A percentile compares a stretch with the other conserved stretches of the same genome.
Conservation (phyloP, 23 red algal genomes). For the Agarophyton chilense region DNA sequence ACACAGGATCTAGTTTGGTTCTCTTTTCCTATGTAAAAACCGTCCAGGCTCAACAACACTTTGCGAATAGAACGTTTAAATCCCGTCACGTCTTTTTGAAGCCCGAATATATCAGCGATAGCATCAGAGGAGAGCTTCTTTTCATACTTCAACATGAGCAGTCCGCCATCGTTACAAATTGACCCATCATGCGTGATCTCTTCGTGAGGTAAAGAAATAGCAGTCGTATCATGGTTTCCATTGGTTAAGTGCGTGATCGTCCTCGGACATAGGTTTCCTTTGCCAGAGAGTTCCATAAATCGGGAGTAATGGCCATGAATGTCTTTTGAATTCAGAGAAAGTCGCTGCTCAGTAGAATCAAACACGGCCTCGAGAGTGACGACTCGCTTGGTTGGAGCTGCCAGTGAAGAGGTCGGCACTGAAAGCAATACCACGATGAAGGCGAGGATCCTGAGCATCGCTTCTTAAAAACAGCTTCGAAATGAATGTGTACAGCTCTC, state of each 20-base stretch:
- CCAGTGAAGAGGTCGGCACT: background rate
- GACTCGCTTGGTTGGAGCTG: background rate
- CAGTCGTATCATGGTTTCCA: background rate
- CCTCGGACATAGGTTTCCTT: conserved; percentile 35
- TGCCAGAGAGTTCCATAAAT: conserved; percentile 53
- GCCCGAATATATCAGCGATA: background rate
- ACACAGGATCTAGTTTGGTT: conserved; percentile 6
- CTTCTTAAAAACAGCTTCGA: background rate
- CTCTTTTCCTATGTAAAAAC: conserved; percentile 37
- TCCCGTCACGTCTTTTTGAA: background rate
- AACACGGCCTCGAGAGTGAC: background rate
- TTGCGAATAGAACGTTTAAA: conserved; percentile 13
- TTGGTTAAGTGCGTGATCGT: conserved; percentile 29
- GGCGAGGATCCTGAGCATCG: background rate
- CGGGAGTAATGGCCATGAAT: conserved; percentile 46
- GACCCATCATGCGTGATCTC: background rate
- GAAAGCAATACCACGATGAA: background rate
- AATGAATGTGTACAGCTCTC: background rate
- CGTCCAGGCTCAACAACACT: background rate
- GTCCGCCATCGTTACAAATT: background rate
- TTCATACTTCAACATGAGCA: conserved; percentile 6
- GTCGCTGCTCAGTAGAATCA: background rate
- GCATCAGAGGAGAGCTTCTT: background rate
- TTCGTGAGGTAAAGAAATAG: conserved; percentile 18
- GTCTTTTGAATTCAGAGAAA: conserved; percentile 21